Conservation (phyloP, 2,329 filamentous ascomycete genomes). For the Colletotrichum paranaense region DNA sequence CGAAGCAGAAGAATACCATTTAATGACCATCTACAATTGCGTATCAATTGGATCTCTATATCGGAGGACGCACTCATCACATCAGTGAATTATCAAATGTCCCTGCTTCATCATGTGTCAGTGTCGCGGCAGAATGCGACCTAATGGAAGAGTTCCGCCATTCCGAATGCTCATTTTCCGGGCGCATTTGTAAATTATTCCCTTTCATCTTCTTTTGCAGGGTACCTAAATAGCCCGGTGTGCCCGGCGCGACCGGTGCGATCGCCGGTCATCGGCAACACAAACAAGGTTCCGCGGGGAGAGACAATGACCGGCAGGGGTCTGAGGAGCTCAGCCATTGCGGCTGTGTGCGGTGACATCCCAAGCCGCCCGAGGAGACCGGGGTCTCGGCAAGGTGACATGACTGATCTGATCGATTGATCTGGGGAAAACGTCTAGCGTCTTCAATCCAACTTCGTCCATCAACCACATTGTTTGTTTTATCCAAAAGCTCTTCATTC, state of each 20-base stretch:
- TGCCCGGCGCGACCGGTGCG: not conserved
- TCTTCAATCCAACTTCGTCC: not conserved
- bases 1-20: conserved; percentile 22
- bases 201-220: no score
- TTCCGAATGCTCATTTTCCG: not conserved
- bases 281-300: not conserved
- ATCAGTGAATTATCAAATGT: not conserved
- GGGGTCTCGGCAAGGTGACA: not conserved
- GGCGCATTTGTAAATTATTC: not conserved
- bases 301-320: not conserved
- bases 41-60: no score
- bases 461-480: not conserved
- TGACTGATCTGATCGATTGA: not conserved
- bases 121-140: not conserved
- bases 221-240: no score
- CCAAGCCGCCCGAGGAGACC: not conserved
- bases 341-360: conserved; percentile 11
- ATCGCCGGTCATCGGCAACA: conserved; percentile 5
- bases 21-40: conserved; percentile 1
- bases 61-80: no score
- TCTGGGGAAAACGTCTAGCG: not conserved
- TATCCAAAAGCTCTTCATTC: not conserved
- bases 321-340: not conserved
- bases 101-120: not conserved
- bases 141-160: not conserved